Conservation (phyloP, 2,329 filamentous ascomycete species). For the Aspergillus udagawae region DNA sequence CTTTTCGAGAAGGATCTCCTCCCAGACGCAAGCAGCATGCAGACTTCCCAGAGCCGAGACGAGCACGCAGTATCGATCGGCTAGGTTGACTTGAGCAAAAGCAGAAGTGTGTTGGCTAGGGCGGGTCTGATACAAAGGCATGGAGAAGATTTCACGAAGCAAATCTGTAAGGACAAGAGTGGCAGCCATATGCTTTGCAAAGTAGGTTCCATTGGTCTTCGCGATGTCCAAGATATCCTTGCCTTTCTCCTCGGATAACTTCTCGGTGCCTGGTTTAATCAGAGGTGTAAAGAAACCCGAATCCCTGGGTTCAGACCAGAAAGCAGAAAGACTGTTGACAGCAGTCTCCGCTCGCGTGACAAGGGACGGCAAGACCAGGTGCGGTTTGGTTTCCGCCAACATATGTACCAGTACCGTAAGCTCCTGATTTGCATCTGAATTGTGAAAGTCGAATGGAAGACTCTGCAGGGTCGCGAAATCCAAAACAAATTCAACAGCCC, state of each 20-base stretch:
- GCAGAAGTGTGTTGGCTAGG: constrained; percentile 57
- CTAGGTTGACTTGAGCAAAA: constrained; percentile 74
- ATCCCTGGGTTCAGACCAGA: constrained; percentile 53
- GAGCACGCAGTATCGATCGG: constrained; percentile 74
- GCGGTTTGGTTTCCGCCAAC: constrained; percentile 74
- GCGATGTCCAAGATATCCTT: constrained; percentile 30
- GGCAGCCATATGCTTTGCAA: constrained; percentile 73
- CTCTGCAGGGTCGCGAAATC: constrained; percentile 81
- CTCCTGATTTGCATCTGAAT: constrained; percentile 63
- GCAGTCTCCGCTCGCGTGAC: constrained; percentile 69
- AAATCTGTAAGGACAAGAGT: constrained; percentile 73
- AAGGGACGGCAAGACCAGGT: constrained; percentile 76
- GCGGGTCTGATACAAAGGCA: constrained; percentile 60
- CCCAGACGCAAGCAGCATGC: constrained; percentile 74
- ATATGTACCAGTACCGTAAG: constrained; percentile 71
- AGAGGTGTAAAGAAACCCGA: constrained; percentile 69
- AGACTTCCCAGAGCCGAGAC: constrained; percentile 72
- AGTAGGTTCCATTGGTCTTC: constrained; percentile 63
- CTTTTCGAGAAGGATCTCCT: constrained; percentile 72
- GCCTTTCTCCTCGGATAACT: constrained; percentile 16
- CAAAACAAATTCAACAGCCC: constrained; percentile 77
- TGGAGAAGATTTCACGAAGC: constrained; percentile 68
- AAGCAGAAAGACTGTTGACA: constrained; percentile 62
- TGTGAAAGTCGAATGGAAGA: constrained; percentile 68
- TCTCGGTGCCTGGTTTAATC: constrained; percentile 33